Base-by-base conservation (phyloP, 768 basidiomycete genomes). In the Scleroderma bovista region DNA sequence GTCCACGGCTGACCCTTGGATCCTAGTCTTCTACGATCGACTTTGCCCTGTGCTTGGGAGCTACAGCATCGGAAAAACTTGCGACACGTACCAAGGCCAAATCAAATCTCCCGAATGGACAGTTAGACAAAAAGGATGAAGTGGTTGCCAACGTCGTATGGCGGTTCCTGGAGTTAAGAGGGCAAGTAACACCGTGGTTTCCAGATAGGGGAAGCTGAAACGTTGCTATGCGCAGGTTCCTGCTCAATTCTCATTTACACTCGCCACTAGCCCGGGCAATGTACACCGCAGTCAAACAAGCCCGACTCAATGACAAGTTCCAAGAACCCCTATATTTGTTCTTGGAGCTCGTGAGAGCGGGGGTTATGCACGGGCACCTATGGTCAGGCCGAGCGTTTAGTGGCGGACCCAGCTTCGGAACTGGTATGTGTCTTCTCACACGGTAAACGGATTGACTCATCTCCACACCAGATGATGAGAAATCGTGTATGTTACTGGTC, bases 131-230 rank as follows among this genome's bases (percentile, higher is more conserved):
- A 73, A 98, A 98, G 72, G 96, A 99, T 60, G 96, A 99, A 67
- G 77, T 96, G 0, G 96, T 99, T 3, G 94, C 94, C 8, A 99
- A 99, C 63, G 93, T 95, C 23, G 89, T 99, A 48, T 97, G 94
- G 94, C 82, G 95, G 47, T 97, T 98, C 79, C 78, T 99, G 49
- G 95, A 97, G 67, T 73, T 97, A 51, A 76, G 96, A 69, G 93
- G 93, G 94, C 95, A 69, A 64, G 51, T 34, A 22, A 7, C 17
- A 42, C 15, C 42, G 55, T 54, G 8, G n/a, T 51, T n/a, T 29
- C 42, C 49, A 45, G 32, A 43, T 16, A 46, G 19, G 24, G 29
- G 39, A 20, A 49, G 20, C 31, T 39, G 48, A 57, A 29, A 43
- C 47, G 32, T 37, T 53, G 53, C 39, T 17, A 49, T 47, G 47